Evolutionary conservation across 2,329 filamentous ascomycete species (phyloP).

Genomic region (Talaromyces amestolkiae): DNA sequence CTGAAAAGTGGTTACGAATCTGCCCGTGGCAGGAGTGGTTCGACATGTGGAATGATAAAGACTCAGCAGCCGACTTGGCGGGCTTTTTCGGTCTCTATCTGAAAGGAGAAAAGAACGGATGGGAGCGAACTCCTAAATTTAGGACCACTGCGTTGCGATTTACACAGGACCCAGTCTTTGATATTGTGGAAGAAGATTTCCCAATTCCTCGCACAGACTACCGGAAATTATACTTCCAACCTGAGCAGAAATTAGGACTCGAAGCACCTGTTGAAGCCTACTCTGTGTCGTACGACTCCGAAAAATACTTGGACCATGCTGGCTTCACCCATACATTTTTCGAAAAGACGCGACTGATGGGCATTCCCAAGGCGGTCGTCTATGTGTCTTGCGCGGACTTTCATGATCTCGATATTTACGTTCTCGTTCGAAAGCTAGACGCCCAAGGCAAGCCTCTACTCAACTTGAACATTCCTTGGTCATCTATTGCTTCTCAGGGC

Average conservation of each 20-base stretch:
- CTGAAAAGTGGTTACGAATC: conserved; percentile 2
- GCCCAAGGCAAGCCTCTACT: conserved; percentile 41
- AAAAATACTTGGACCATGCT: conserved; percentile 21
- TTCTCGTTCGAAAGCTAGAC: conserved; percentile 46
- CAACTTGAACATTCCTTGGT: conserved; percentile 44
- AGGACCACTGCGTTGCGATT: not conserved
- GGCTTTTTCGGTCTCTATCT: not conserved
- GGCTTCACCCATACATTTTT: conserved; percentile 39
- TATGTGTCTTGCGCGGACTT: conserved; percentile 42
- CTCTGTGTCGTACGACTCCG: conserved; percentile 23
- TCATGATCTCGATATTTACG: conserved; percentile 47
- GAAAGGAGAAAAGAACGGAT: not conserved
- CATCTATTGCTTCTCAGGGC: not conserved
- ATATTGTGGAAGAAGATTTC: not conserved
- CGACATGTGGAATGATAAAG: conserved; percentile 9
- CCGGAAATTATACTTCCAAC: not conserved
- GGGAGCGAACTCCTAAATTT: not conserved
- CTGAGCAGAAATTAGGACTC: not conserved
- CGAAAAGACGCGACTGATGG: conserved; percentile 39
- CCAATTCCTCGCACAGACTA: not conserved
- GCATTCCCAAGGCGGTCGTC: conserved; percentile 44
- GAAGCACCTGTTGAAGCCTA: not conserved
- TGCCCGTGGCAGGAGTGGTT: conserved; percentile 8
- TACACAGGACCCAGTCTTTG: not conserved
- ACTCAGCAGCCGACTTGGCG: conserved; percentile 1